A percentile compares a stretch with the other conserved stretches of the same genome.
Evolutionary conservation across 768 basidiomycete species (phyloP).

Genomic region (Mycena vulgaris): DNA sequence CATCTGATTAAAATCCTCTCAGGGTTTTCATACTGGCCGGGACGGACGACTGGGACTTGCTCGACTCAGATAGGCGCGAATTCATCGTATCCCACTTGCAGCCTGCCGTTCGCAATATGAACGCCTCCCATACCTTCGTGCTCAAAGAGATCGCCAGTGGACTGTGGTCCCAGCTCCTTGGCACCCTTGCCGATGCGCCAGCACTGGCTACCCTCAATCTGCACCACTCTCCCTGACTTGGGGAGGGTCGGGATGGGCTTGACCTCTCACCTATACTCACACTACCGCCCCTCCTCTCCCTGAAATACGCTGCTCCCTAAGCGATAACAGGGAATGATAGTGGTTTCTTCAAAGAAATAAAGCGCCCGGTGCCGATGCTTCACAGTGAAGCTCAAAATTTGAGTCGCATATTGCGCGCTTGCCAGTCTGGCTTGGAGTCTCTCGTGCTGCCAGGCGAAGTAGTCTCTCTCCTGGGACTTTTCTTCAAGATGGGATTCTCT

Average conservation of each 20-base stretch:
- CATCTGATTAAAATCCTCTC: not conserved
- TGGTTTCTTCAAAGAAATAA: not conserved
- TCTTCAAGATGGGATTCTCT: not conserved
- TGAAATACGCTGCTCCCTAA: not conserved
- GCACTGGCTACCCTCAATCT: not conserved
- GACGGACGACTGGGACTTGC: no score
- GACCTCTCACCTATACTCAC: not conserved
- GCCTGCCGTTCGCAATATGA: not conserved
- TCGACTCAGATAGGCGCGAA: not conserved
- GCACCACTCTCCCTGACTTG: not conserved
- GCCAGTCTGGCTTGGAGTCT: slow-evolving; percentile 6
- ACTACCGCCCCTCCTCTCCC: not conserved
- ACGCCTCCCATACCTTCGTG: not conserved
- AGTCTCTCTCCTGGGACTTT: not conserved
- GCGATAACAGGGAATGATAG: not conserved
- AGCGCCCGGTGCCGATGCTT: not conserved
- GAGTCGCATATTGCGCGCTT: not conserved
- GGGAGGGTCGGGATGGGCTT: not conserved
- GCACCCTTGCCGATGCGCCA: not conserved
- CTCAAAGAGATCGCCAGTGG: not conserved
- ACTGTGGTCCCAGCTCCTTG: not conserved
- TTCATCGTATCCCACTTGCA: not conserved
- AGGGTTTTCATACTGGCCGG: not conserved
- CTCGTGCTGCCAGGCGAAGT: slow-evolving; percentile 3
- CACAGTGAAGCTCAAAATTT: slow-evolving; percentile 1